phyloP scores from a whole-genome alignment of 768 basidiomycete species.

The Lentinula sp. region DNA sequence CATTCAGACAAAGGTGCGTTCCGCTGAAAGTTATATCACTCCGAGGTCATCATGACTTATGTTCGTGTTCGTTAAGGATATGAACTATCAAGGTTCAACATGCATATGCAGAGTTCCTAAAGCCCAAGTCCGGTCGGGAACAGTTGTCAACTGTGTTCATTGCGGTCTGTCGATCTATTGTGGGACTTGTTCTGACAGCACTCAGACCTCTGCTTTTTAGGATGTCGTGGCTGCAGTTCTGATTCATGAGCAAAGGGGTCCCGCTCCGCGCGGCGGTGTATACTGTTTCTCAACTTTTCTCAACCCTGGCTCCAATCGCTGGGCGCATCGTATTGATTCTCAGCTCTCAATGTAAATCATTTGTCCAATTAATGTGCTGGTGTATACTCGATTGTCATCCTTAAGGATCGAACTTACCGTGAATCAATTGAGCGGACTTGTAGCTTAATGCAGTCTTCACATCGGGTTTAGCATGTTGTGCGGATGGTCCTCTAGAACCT shows the following conservation, averaged over 20 bases:
- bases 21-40: background rate
- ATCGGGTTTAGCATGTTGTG: too few relatives aligned
- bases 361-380: too few relatives aligned
- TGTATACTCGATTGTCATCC: too few relatives aligned
- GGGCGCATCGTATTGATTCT: background rate
- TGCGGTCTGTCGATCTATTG: slow-evolving; percentile 62
- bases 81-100: slow-evolving; percentile 98
- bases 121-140: slow-evolving; percentile 82
- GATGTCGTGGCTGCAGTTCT: slow-evolving; percentile 88
- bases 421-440: too few relatives aligned
- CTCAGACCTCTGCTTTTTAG: slow-evolving; percentile 28
- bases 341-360: too few relatives aligned
- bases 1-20: slow-evolving; percentile 81
- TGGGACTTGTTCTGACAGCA: background rate
- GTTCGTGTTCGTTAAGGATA: slow-evolving; percentile 54
- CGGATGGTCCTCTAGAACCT: too few relatives aligned
- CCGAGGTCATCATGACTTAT: background rate
- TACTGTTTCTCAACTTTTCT: background rate
- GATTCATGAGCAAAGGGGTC: slow-evolving; percentile 47
- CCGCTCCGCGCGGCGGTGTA: background rate
- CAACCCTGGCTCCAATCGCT: background rate
- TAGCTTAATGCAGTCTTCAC: too few relatives aligned
- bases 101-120: slow-evolving; percentile 98
- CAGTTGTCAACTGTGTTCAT: slow-evolving; percentile 93
- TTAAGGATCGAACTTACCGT: too few relatives aligned